These are phyloP conservation scores for Termitomyces sp. DNA, from an alignment of 768 basidiomycete species.

Conservation along the genomic window DNA sequence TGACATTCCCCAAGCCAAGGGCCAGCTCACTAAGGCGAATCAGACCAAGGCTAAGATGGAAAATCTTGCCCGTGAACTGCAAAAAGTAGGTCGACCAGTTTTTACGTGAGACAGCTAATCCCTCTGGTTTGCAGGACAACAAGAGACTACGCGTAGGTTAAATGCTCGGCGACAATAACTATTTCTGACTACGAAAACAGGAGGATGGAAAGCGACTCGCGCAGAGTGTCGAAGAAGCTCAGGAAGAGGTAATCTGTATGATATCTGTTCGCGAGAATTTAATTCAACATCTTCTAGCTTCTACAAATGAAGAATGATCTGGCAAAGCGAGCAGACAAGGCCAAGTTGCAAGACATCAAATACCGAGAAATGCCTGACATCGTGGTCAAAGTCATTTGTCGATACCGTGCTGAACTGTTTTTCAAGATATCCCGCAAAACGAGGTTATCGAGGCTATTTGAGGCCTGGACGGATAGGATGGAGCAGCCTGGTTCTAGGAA, in stretches of 20 bases:
- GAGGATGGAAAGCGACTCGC: conserved; percentile 83
- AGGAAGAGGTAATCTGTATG: conserved; percentile 61
- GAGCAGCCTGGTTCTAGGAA: conserved; percentile 48
- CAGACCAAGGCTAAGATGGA: conserved; percentile 90
- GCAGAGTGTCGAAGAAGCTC: conserved; percentile 80
- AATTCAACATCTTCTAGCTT: conserved; percentile 40
- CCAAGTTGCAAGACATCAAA: conserved; percentile 74
- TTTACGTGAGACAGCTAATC: neutral
- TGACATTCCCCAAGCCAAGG: conserved; percentile 52
- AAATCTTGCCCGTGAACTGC: conserved; percentile 82
- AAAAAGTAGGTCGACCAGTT: conserved; percentile 57
- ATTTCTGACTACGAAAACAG: conserved; percentile 35
- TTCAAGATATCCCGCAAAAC: conserved; percentile 93
- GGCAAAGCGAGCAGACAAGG: conserved; percentile 75
- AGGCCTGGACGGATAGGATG: conserved; percentile 89
- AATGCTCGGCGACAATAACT: conserved; percentile 3
- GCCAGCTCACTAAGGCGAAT: conserved; percentile 83
- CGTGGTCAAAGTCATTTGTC: conserved; percentile 84
- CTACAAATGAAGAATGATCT: conserved; percentile 80
- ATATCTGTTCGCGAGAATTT: conserved; percentile 7
- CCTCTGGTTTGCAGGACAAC: conserved; percentile 60
- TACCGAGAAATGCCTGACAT: conserved; percentile 88
- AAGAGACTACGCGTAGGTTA: conserved; percentile 75
- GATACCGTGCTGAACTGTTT: conserved; percentile 86
- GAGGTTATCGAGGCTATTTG: conserved; percentile 78